Conservation (phyloP, 1,284 basidiomycete species). For the Pisolithus thermaeus region DNA sequence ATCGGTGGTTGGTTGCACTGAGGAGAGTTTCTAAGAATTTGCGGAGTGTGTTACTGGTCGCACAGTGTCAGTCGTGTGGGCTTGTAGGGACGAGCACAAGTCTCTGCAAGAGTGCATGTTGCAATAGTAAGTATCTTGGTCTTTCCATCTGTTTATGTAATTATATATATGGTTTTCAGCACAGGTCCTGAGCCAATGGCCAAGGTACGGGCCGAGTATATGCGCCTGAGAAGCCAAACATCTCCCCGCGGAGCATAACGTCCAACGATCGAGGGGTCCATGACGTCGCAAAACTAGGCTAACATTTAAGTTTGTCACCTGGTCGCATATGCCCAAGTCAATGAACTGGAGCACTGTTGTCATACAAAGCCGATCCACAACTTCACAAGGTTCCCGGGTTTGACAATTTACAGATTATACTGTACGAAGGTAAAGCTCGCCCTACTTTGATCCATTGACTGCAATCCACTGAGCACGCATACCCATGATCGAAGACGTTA, state of each 20-base stretch:
- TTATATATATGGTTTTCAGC: slow-evolving; percentile 31
- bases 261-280: not conserved
- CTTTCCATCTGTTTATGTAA: slow-evolving; percentile 3
- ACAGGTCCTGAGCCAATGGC: slow-evolving; percentile 73
- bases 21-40: slow-evolving; percentile 53
- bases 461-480: slow-evolving; percentile 22
- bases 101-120: slow-evolving; percentile 76
- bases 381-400: too few species aligned
- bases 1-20: not conserved
- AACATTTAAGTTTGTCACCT: too few species aligned
- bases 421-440: not conserved
- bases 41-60: slow-evolving; percentile 79
- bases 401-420: too few species aligned
- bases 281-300: too few species aligned
- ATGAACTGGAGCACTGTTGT: too few species aligned
- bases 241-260: not conserved
- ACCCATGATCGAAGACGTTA: slow-evolving; percentile 28
- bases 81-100: slow-evolving; percentile 67
- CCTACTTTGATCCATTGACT: slow-evolving; percentile 24
- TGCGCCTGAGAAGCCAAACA: slow-evolving; percentile 50
- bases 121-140: slow-evolving; percentile 60
- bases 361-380: too few species aligned
- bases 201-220: slow-evolving; percentile 62
- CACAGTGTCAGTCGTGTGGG: slow-evolving; percentile 80
- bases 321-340: too few species aligned